Base-by-base conservation (phyloP, 441 rosid genomes). In the Biscutella auriculata region DNA sequence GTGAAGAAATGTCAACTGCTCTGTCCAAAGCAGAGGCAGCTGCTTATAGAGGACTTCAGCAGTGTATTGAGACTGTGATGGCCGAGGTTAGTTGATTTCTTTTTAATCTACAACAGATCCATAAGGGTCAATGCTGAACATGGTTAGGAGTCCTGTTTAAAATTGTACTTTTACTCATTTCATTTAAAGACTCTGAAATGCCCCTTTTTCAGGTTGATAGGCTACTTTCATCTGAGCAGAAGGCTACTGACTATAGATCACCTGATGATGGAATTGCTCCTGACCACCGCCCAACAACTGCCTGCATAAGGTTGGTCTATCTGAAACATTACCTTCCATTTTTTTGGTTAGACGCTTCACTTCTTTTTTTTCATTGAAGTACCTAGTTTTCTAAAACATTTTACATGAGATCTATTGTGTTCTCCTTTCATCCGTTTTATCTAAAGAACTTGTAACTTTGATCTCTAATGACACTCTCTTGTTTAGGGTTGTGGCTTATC, bases 1-100 rank as follows among this genome's bases (percentile, higher is more conserved):
- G 97, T 60, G 99, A 94, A 84, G 96, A 94, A 84, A 94, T 94
- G 99, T 89, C 96, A 51, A 77, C 87, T 19, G 95, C 97, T 63
- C 80, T 94, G 92, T 81, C 97, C 60, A 88, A 88, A 75, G 97
- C 97, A 14, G 99, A 94, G 76, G 75, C 79, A 71, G 97, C 99
- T 76, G 97, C 97, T 60, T 84, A 87, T 75, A 94, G 82, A 75
- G 99, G 99, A 75, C 97, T 93, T 72, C 97, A 89, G 68, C 95
- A 83, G 67, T 93, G 99, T 79, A 93, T 89, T 60, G 99, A 93
- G 76, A 93, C 97, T 77, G 95, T 93, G 67, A 87, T 87, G 90
- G 95, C 99, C 48, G 99, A 94, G 97, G 99, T 94, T 45, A 30
- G 80, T 62, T 66, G 60, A 58, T 59, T 35, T 59, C 63, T 67